Evolutionary conservation across 805 yeast genomes (phyloP).

Genomic region (Suhomyces faveliae): DNA sequence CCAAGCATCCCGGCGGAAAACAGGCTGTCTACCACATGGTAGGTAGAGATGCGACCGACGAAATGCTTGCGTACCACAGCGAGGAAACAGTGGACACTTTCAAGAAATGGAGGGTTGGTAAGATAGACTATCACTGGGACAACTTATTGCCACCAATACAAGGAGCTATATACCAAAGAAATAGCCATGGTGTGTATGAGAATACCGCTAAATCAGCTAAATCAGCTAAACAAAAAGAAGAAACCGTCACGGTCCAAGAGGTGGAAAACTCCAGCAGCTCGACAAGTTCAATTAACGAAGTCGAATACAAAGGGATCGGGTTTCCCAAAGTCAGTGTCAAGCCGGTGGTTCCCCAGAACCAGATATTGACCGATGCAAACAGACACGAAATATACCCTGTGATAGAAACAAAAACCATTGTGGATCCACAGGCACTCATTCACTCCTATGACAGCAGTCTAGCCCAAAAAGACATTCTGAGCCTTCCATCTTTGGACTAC

Average conservation of each 20-base stretch:
- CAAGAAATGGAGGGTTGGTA: conserved; percentile 62
- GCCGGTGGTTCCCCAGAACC: conserved; percentile 55
- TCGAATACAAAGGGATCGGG: conserved; percentile 30
- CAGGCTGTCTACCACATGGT: conserved; percentile 80
- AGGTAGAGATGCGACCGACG: conserved; percentile 89
- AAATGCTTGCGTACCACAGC: conserved; percentile 80
- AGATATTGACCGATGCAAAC: conserved; percentile 39
- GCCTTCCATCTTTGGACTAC: conserved; percentile 64
- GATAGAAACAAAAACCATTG: conserved; percentile 24
- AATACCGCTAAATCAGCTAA: not conserved
- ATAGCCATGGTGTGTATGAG: not conserved
- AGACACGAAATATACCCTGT: conserved; percentile 35
- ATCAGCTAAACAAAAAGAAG: conserved; percentile 6
- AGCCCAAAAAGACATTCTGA: conserved; percentile 53
- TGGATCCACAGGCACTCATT: conserved; percentile 55
- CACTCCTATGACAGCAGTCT: conserved; percentile 57
- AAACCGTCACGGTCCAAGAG: not conserved
- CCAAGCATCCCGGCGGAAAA: conserved; percentile 85
- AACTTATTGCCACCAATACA: conserved; percentile 86
- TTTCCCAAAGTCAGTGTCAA: conserved; percentile 39
- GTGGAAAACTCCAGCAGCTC: conserved; percentile 6
- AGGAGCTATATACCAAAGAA: conserved; percentile 52
- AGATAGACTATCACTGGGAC: conserved; percentile 62
- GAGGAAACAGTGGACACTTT: conserved; percentile 55
- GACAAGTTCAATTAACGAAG: conserved; percentile 12